Evolutionary conservation across 345 rosid genomes (phyloP), one percentile per base, ranked within the genome.

Genomic region (Rhodomyrtus tomentosa): DNA sequence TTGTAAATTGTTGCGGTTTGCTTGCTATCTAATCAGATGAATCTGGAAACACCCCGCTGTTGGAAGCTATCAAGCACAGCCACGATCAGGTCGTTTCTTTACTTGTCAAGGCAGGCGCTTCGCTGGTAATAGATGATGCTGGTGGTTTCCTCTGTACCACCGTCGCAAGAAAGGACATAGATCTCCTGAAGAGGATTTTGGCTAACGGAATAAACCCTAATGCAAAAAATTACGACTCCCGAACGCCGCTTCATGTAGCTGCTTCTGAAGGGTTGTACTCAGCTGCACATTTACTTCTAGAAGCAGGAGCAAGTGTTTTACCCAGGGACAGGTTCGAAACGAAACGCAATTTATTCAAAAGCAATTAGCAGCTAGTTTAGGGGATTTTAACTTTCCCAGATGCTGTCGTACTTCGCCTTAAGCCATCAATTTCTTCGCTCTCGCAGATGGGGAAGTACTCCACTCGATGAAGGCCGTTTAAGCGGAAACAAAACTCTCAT

Each of bases 171-270:
- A 92, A 89, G 83, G 94, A 96, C 51, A 55, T 88, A 45, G 89
- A 91, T 88, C 90, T 93, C 42, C 81, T 96, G 38, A 94, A 90
- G 84, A 89, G 98, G 84, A 87, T 90, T 82, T 86, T 96, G 79
- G 88, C 36, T 14, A 83, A 88, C 83, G 98, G 98, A 50, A 91
- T 91, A 7, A 92, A 95, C 85, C 96, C 98, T 3, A 96, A 91
- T 59, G 92, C 95, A 4, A 93, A 88, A 88, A 94, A 91, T 83
- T 95, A 92, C 86, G 99, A 96, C 88, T 84, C 84, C 74, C 89
- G 98, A 84, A 94, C 99, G 24, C 91, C 98, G 40, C 94, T 96
- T 82, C 98, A 96, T 72, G 80, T 96, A 2, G 99, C 99, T 89
- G 94, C 95, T 48, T 91, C 99, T 6, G 95, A 93, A 88, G 96